A percentile compares a stretch with the other conserved stretches of the same genome.
Conservation (phyloP, 1,284 basidiomycete genomes). For the Veloporphyrellus conicus region DNA sequence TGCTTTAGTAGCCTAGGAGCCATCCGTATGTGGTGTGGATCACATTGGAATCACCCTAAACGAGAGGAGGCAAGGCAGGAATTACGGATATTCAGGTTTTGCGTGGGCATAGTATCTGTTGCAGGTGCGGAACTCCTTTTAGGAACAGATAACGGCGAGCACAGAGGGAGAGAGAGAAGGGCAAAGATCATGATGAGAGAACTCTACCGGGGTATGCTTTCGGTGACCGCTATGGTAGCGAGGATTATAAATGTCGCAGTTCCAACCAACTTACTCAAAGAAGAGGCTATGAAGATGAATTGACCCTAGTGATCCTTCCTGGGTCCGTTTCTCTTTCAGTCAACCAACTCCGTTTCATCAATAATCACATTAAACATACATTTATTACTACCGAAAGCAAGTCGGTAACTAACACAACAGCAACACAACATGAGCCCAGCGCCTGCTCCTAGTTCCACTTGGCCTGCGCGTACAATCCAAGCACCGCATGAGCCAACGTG, state of each 20-base stretch:
- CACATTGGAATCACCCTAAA: slow-evolving; percentile 73
- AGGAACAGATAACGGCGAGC: slow-evolving; percentile 22
- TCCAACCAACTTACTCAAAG: no score
- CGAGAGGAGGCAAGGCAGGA: slow-evolving; percentile 52
- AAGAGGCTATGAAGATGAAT: no score
- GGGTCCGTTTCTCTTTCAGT: no score
- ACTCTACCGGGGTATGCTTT: not conserved
- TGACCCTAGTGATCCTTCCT: no score
- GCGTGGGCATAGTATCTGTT: slow-evolving; percentile 29
- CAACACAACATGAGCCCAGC: no score
- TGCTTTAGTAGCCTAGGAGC: slow-evolving; percentile 74
- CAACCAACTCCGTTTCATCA: no score
- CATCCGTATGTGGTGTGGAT: slow-evolving; percentile 80
- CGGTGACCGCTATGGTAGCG: no score
- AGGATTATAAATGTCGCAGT: no score
- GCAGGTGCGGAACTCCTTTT: slow-evolving; percentile 12
- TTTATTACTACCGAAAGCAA: not conserved
- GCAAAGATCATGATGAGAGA: slow-evolving; percentile 14
- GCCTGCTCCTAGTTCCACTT: slow-evolving; percentile 48
- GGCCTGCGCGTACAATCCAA: slow-evolving; percentile 59
- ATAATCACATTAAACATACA: no score
- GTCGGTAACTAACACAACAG: not conserved
- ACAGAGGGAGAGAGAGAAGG: slow-evolving; percentile 19
- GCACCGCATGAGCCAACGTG: slow-evolving; percentile 45
- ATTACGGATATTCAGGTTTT: slow-evolving; percentile 42